Evolutionary conservation across 257 asterid species (phyloP).

Genomic region (Sherardia arvensis): DNA sequence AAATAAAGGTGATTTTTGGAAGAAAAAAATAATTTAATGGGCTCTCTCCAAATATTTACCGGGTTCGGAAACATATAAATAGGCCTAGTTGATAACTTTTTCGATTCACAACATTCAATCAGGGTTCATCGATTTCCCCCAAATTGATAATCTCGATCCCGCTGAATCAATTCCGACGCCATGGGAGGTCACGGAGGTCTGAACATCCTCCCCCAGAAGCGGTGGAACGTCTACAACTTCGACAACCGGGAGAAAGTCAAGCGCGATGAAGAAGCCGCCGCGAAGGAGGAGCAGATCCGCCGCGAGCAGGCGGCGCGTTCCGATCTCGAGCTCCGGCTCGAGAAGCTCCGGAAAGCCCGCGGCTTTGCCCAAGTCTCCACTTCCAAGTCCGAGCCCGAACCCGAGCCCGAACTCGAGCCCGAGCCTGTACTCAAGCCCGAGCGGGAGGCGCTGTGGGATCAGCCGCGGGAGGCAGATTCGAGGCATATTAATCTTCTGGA

Average conservation of each 20-base stretch:
- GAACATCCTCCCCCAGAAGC: conserved; percentile 91
- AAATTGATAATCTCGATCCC: background rate
- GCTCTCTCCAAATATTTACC: background rate
- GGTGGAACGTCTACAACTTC: conserved; percentile 93
- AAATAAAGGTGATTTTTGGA: too few relatives aligned
- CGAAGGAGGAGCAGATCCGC: conserved; percentile 80
- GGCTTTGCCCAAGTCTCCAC: conserved; percentile 34
- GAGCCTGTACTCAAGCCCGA: conserved; percentile 10
- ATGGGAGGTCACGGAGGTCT: conserved; percentile 99
- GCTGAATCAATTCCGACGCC: background rate
- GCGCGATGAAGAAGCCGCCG: conserved; percentile 88
- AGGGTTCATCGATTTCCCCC: conserved; percentile 2
- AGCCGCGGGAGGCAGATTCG: conserved; percentile 27
- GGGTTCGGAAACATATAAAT: background rate
- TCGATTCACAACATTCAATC: background rate
- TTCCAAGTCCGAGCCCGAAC: conserved; percentile 19
- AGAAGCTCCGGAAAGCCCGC: conserved; percentile 77
- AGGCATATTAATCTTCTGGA: conserved; percentile 76
- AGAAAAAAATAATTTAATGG: too few relatives aligned
- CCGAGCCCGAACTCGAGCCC: conserved; percentile 4
- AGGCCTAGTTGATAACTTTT: background rate
- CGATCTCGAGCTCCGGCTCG: conserved; percentile 62
- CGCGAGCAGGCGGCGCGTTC: conserved; percentile 73
- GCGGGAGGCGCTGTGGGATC: background rate
- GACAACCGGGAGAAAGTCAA: conserved; percentile 91